Percentiles rank a stretch among this genome's conserved stretches.
These are phyloP conservation scores for Hericium alpestre DNA, from an alignment of 768 basidiomycete genomes.

Conservation along the genomic window DNA sequence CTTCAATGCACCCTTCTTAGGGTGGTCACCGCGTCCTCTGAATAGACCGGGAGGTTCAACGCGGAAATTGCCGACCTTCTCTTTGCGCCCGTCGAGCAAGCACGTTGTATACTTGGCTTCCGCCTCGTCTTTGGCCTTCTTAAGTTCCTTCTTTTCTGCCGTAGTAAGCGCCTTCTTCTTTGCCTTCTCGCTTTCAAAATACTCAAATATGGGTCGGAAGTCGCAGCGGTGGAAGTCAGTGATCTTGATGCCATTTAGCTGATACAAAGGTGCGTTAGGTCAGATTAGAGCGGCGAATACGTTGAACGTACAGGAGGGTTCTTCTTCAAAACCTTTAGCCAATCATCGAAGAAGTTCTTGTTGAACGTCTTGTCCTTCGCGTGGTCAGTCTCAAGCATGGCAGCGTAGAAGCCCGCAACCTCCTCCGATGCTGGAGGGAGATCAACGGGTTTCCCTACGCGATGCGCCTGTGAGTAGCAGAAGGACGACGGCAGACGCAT, in stretches of 20 bases:
- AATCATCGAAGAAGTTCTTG: conserved; percentile 94
- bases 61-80: conserved; percentile 97
- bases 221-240: conserved; percentile 73
- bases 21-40: conserved; percentile 95
- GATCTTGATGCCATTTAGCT: conserved; percentile 71
- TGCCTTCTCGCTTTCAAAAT: conserved; percentile 86
- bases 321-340: conserved; percentile 62
- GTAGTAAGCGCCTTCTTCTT: conserved; percentile 81
- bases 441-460: conserved; percentile 62
- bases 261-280: not conserved
- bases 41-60: conserved; percentile 98
- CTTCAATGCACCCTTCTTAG: conserved; percentile 92
- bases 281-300: not conserved
- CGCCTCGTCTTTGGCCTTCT: conserved; percentile 72
- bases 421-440: conserved; percentile 86
- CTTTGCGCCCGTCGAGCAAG: conserved; percentile 89
- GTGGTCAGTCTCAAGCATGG: conserved; percentile 87
- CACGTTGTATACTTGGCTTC: conserved; percentile 83
- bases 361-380: conserved; percentile 81
- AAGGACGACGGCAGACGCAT: not conserved
- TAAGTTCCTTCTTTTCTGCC: conserved; percentile 85
- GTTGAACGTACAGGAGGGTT: conserved; percentile 66
- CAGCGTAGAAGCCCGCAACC: conserved; percentile 92
- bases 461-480: not conserved
- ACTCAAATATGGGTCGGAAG: conserved; percentile 88